Evolutionary conservation across 768 basidiomycete species (phyloP).

Genomic region (Mycena epipterygia): DNA sequence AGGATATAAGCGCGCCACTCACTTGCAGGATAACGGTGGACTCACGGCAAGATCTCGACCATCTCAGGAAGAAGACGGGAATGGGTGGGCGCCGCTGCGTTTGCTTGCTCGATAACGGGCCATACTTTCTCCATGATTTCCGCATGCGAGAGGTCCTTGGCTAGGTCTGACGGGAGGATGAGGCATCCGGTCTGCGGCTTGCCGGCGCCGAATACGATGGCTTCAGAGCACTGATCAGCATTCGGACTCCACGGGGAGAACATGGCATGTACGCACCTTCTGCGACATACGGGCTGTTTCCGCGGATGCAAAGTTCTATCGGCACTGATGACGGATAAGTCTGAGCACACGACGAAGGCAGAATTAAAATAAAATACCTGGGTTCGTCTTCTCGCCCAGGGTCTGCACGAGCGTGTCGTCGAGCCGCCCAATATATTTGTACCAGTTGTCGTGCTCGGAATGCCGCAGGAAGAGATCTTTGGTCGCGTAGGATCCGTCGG

Average conservation of each 20-base stretch:
- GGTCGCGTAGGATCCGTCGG: conserved; percentile 68
- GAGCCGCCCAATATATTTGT: conserved; percentile 66
- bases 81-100: conserved; percentile 65
- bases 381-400: conserved; percentile 69
- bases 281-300: conserved; percentile 59
- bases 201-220: conserved; percentile 66
- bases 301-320: conserved; percentile 65
- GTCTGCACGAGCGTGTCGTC: conserved; percentile 67
- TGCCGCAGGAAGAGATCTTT: conserved; percentile 68
- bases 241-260: neutral
- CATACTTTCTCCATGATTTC: conserved; percentile 51
- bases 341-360: neutral
- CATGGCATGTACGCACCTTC: conserved; percentile 48
- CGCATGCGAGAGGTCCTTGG: conserved; percentile 38
- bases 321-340: conserved; percentile 47
- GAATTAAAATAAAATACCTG: conserved; percentile 38
- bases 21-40: neutral
- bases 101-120: conserved; percentile 65
- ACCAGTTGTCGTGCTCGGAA: conserved; percentile 49
- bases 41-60: conserved; percentile 60
- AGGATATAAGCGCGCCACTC: neutral
- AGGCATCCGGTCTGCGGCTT: conserved; percentile 64
- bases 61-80: conserved; percentile 65
- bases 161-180: conserved; percentile 62
- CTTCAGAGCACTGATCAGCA: conserved; percentile 36